These are phyloP conservation scores for Przewalskia tangutica DNA, from an alignment of 257 asterid genomes.

Conservation along the genomic window DNA sequence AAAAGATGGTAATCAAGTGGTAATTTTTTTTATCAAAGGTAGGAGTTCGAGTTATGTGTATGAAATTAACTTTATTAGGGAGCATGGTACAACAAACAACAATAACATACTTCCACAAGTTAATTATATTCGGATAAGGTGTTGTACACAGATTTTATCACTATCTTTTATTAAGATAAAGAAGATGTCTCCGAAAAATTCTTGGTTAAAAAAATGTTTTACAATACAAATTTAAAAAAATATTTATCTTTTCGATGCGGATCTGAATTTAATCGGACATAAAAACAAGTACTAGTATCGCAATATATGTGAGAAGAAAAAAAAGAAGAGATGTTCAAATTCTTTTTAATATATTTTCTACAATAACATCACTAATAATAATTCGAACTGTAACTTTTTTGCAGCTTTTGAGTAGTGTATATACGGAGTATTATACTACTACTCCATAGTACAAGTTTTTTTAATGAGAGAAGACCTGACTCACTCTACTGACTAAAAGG, in stretches of 20 bases:
- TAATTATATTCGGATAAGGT: too few species aligned
- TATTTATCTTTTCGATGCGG: not conserved
- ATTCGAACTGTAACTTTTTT: constrained; percentile 4
- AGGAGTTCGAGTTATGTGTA: not conserved
- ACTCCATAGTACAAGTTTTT: not conserved
- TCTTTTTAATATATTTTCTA: not conserved
- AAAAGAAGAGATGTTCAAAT: not conserved
- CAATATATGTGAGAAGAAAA: not conserved
- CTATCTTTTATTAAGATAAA: too few species aligned
- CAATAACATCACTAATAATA: too few species aligned
- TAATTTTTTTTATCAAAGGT: not conserved
- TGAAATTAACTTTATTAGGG: not conserved
- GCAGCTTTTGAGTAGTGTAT: constrained; percentile 1
- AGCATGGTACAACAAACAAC: too few species aligned
- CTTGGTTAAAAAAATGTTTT: too few species aligned
- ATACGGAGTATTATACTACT: not conserved
- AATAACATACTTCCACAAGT: too few species aligned
- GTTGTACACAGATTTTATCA: too few species aligned
- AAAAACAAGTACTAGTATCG: too few species aligned
- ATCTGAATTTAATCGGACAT: not conserved
- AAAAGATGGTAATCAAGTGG: too few species aligned
- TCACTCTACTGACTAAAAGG: constrained; percentile 25
- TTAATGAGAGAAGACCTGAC: constrained; percentile 20
- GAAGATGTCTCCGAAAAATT: too few species aligned
- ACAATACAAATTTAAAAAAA: not conserved